Evolutionary conservation across 2,329 filamentous ascomycete genomes (phyloP).

Genomic region (Alternaria brassicae): DNA sequence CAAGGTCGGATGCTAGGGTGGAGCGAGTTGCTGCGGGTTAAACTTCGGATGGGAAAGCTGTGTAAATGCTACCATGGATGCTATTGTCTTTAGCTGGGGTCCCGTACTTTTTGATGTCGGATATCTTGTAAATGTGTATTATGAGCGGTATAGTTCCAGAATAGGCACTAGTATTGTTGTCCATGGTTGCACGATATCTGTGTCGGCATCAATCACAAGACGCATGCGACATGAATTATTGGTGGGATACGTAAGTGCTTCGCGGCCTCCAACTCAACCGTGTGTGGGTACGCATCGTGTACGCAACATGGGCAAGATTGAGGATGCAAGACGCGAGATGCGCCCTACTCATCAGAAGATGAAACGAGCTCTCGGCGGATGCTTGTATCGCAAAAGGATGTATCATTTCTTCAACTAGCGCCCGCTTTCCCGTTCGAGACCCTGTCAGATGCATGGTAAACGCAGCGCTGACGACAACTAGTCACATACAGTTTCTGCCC

Average conservation of each 20-base stretch:
- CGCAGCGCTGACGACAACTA: constrained; percentile 32
- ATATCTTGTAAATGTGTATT: not conserved
- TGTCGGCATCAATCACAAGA: not conserved
- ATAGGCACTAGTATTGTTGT: not conserved
- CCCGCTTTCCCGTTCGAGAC: constrained; percentile 4
- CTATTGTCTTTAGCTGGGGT: too few relatives aligned
- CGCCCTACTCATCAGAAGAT: not conserved
- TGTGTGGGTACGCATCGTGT: not conserved
- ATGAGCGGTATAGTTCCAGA: not conserved
- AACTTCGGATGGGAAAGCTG: too few relatives aligned
- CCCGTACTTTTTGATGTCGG: too few relatives aligned
- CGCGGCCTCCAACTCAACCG: not conserved
- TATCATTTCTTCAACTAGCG: not conserved
- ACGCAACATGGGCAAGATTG: not conserved
- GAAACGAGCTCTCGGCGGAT: not conserved
- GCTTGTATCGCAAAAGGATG: not conserved
- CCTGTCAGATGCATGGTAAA: constrained; percentile 19
- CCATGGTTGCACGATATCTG: not conserved
- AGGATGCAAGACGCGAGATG: constrained; percentile 4
- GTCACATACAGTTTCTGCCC: constrained; percentile 31
- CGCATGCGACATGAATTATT: not conserved
- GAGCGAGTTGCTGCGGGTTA: too few relatives aligned
- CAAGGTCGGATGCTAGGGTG: not conserved
- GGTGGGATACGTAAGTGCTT: not conserved
- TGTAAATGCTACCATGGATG: too few relatives aligned